These are phyloP conservation scores for Fremontodendron californicum DNA, from an alignment of 345 rosid species.

Conservation along the genomic window DNA sequence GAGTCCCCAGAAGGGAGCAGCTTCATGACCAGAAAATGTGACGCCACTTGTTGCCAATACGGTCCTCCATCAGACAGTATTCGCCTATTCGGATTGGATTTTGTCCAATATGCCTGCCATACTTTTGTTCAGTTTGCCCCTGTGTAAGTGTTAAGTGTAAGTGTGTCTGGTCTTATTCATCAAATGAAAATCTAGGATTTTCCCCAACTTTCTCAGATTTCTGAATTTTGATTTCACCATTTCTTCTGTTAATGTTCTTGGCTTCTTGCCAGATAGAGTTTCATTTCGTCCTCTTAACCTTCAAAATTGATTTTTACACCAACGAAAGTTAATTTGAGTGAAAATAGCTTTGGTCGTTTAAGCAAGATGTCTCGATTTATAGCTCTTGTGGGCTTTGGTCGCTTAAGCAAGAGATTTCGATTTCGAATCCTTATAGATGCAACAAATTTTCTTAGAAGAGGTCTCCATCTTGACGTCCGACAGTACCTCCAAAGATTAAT, in stretches of 20 bases:
- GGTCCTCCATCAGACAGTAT: neutral
- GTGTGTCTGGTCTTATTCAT: neutral
- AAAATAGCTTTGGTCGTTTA: too few species aligned
- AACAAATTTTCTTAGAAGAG: too few species aligned
- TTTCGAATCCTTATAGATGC: too few species aligned
- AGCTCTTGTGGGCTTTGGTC: too few species aligned
- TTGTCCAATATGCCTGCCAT: neutral
- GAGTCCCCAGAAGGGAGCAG: neutral
- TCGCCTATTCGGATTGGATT: neutral
- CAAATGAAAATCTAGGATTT: neutral
- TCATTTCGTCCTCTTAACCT: neutral
- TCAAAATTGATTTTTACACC: too few species aligned
- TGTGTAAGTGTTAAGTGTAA: too few species aligned
- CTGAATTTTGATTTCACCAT: neutral
- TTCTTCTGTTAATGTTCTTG: neutral
- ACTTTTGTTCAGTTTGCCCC: neutral
- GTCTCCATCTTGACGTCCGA: too few species aligned
- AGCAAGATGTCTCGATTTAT: too few species aligned
- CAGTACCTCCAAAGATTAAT: too few species aligned
- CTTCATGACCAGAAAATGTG: neutral
- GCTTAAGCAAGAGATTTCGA: too few species aligned
- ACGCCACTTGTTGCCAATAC: neutral
- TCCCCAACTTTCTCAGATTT: neutral
- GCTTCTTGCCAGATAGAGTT: neutral
- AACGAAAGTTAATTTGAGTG: too few species aligned